Conservation (phyloP, 2,329 filamentous ascomycete genomes). For the Aspergillus arachidicola region DNA sequence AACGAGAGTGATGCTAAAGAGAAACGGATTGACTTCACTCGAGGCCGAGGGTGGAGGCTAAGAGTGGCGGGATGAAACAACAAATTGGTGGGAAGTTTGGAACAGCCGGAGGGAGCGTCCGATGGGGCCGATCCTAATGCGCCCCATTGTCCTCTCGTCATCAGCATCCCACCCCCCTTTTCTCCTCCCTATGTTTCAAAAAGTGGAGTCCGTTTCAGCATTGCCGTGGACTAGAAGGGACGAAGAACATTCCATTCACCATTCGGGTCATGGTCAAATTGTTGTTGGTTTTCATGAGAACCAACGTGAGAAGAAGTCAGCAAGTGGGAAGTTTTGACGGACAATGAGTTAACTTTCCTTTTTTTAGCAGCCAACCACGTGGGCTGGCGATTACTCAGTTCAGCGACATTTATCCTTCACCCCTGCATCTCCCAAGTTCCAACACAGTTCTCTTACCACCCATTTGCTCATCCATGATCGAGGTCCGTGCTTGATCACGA, state of each 20-base stretch:
- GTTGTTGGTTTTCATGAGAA: neutral
- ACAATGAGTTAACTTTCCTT: neutral
- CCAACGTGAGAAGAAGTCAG: neutral
- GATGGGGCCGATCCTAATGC: slow-evolving; percentile 9
- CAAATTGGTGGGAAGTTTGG: slow-evolving; percentile 1
- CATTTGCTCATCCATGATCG: neutral
- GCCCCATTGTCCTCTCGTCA: slow-evolving; percentile 3
- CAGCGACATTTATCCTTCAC: neutral
- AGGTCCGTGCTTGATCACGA: neutral
- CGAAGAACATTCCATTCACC: slow-evolving; percentile 16
- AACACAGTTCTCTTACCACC: neutral
- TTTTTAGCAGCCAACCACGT: slow-evolving; percentile 3
- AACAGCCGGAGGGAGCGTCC: slow-evolving; percentile 2
- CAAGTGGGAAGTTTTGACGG: neutral
- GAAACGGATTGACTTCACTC: slow-evolving; percentile 9
- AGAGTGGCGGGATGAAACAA: slow-evolving; percentile 23
- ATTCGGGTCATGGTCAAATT: neutral
- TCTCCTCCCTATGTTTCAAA: slow-evolving; percentile 12
- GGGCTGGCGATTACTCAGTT: neutral
- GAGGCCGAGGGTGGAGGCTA: slow-evolving; percentile 6
- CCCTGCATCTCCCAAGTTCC: neutral
- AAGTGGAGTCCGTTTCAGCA: slow-evolving; percentile 21
- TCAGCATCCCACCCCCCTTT: neutral
- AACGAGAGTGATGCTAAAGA: slow-evolving; percentile 7
- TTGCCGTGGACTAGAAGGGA: slow-evolving; percentile 16